These are phyloP conservation scores for Cystobasidiaceae sp. DNA, from an alignment of 1,284 basidiomycete species.

Conservation along the genomic window DNA sequence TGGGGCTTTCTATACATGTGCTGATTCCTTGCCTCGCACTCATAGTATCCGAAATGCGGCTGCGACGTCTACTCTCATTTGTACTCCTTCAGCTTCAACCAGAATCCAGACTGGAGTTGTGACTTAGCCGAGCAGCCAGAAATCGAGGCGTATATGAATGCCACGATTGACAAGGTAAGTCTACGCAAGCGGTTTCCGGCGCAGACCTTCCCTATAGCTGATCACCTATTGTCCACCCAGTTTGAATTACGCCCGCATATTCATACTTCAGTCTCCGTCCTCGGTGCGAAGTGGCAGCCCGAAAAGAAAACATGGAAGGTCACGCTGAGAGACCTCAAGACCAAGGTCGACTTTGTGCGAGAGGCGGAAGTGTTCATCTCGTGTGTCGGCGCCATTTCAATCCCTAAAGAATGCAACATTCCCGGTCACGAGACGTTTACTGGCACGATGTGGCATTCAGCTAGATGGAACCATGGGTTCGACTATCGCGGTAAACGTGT, in stretches of 20 bases:
- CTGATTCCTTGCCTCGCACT: no score
- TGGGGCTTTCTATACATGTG: background rate
- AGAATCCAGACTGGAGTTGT: constrained; percentile 54
- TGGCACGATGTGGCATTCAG: constrained; percentile 44
- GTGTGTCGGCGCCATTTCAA: constrained; percentile 30
- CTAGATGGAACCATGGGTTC: constrained; percentile 45
- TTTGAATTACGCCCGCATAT: constrained; percentile 18
- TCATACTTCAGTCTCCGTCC: constrained; percentile 18
- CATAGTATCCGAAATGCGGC: constrained; percentile 4
- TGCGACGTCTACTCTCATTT: constrained; percentile 37
- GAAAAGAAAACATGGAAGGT: constrained; percentile 12
- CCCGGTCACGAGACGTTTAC: constrained; percentile 39
- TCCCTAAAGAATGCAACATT: constrained; percentile 26
- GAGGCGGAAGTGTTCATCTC: constrained; percentile 33
- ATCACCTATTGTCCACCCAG: constrained; percentile 6
- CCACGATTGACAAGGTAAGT: constrained; percentile 1
- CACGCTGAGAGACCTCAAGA: constrained; percentile 7
- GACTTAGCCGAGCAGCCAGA: constrained; percentile 53
- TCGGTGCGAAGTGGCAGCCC: constrained; percentile 30
- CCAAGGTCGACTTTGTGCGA: constrained; percentile 2
- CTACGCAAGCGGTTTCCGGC: background rate
- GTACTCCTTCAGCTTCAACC: constrained; percentile 57
- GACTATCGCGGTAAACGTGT: constrained; percentile 45
- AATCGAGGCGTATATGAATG: constrained; percentile 44
- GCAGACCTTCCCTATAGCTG: background rate